phyloP scores from a whole-genome alignment of 208 protist species.

The Leishmania lainsoni region DNA sequence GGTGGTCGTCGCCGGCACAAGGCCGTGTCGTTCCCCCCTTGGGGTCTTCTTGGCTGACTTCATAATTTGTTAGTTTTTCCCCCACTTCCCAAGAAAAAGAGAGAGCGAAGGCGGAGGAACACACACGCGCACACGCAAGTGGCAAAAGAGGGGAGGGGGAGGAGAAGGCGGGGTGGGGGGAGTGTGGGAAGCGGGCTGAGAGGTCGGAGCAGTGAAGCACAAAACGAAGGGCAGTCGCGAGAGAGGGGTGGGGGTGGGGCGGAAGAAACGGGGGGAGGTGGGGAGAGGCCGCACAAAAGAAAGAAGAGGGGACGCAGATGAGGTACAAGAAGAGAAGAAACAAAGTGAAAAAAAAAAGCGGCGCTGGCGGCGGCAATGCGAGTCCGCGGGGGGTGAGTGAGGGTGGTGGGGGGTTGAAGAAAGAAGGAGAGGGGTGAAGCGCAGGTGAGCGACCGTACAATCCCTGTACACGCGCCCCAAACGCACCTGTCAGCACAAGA shows the following conservation, averaged over 20 bases:
- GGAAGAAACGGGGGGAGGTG: not conserved
- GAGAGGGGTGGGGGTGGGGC: not conserved
- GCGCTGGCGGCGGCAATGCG: not conserved
- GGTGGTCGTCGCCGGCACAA: constrained; percentile 6
- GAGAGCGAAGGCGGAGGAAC: not conserved
- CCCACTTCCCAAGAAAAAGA: not conserved
- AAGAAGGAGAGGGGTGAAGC: not conserved
- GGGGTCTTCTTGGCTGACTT: not conserved
- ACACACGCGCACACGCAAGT: not conserved
- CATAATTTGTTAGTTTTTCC: not conserved
- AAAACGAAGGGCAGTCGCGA: not conserved
- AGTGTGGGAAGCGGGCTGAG: no score
- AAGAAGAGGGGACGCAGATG: not conserved
- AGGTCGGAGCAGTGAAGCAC: constrained; percentile 5
- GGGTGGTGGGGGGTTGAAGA: not conserved
- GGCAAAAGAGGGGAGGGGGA: no score
- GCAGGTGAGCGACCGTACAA: not conserved
- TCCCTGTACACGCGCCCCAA: not conserved
- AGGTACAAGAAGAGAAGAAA: constrained; percentile 9
- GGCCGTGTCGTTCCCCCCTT: constrained; percentile 24
- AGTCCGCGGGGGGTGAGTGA: not conserved
- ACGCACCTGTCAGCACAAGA: not conserved
- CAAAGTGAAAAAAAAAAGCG: not conserved
- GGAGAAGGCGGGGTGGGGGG: no score
- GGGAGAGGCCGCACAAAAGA: not conserved